Percentiles rank a stretch among this genome's conserved stretches.
phyloP scores from a whole-genome alignment of 352 stramenopile genomes.

The Phytophthora syringae region DNA sequence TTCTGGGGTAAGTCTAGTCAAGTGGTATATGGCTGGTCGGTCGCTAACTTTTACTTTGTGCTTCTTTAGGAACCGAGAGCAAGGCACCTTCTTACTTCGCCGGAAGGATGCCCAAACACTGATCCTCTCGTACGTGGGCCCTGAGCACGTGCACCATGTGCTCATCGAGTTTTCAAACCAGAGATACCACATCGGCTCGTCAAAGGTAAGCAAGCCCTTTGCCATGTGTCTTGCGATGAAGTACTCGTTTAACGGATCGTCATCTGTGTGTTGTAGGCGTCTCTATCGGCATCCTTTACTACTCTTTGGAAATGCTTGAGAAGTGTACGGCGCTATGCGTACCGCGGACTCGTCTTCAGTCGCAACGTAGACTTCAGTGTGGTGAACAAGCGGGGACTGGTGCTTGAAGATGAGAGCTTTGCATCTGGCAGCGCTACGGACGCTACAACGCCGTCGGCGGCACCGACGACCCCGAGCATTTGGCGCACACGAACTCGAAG shows the following conservation, averaged over 20 bases:
- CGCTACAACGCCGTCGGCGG: conserved; percentile 24
- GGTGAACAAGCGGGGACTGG: conserved; percentile 68
- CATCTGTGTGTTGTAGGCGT: conserved; percentile 38
- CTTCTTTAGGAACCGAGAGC: conserved; percentile 51
- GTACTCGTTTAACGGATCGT: neutral
- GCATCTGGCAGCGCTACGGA: conserved; percentile 22
- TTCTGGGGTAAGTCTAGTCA: conserved; percentile 59
- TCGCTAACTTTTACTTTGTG: conserved; percentile 9
- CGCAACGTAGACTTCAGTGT: conserved; percentile 73
- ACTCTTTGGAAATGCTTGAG: conserved; percentile 79
- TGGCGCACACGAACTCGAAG: conserved; percentile 58
- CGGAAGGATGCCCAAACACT: conserved; percentile 85
- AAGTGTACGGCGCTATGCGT: conserved; percentile 81
- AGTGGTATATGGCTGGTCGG: neutral
- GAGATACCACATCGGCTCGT: conserved; percentile 78
- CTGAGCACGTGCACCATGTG: conserved; percentile 77
- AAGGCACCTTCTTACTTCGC: conserved; percentile 81
- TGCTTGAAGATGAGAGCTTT: conserved; percentile 41
- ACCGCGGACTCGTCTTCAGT: conserved; percentile 77
- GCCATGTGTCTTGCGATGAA: neutral
- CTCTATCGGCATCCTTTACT: conserved; percentile 59
- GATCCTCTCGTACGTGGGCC: conserved; percentile 81
- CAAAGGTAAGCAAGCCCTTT: conserved; percentile 54
- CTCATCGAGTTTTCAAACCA: conserved; percentile 78
- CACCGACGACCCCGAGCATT: conserved; percentile 46